Evolutionary conservation across 495 filamentous ascomycete genomes (phyloP).

Genomic region (Rostrohypoxylon terebratum): DNA sequence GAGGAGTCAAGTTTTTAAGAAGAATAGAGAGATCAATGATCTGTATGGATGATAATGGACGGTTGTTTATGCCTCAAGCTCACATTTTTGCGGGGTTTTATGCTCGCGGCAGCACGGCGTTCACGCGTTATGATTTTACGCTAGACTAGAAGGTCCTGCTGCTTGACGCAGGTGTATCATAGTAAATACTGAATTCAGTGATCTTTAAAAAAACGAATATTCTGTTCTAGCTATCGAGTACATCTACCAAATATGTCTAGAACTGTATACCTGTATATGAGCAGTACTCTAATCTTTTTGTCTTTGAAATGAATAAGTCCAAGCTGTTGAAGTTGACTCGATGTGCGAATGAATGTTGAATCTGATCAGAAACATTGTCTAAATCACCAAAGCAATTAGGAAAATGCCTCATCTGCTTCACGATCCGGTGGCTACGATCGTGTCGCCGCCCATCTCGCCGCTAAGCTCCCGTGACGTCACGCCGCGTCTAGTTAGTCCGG

Average conservation of each 20-base stretch:
- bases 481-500: conserved; percentile 52
- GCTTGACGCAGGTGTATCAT: conserved; percentile 28
- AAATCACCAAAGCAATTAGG: neutral
- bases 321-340: conserved; percentile 40
- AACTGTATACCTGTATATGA: conserved; percentile 14
- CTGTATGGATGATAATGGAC: conserved; percentile 23
- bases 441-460: conserved; percentile 68
- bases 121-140: conserved; percentile 38
- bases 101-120: conserved; percentile 46
- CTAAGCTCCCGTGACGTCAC: conserved; percentile 62
- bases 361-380: conserved; percentile 14
- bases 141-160: conserved; percentile 30
- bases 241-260: neutral
- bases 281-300: neutral
- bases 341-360: conserved; percentile 46
- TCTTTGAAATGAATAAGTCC: conserved; percentile 5
- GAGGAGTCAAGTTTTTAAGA: conserved; percentile 35
- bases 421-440: conserved; percentile 32
- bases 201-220: conserved; percentile 17
- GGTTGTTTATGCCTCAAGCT: conserved; percentile 23
- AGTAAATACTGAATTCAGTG: neutral
- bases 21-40: conserved; percentile 43
- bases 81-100: conserved; percentile 19
- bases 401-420: conserved; percentile 1
- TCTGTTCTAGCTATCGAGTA: neutral